Conservation (phyloP, 495 filamentous ascomycete genomes). For the Aspergillus leporis region DNA sequence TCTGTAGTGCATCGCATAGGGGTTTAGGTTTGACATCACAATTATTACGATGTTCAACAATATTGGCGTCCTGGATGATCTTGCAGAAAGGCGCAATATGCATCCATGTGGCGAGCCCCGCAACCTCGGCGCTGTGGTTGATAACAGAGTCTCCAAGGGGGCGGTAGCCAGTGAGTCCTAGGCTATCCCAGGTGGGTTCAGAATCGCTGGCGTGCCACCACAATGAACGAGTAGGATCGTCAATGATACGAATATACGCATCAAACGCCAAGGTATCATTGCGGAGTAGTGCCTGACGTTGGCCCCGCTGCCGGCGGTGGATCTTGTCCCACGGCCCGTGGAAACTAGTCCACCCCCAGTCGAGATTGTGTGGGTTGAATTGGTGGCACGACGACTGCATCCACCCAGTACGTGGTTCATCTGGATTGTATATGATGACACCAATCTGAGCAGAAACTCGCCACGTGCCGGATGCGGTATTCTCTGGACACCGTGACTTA, state of each 20-base stretch:
- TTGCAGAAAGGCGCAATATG: conserved; percentile 59
- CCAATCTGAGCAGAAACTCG: conserved; percentile 62
- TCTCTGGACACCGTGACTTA: conserved; percentile 25
- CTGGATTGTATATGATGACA: conserved; percentile 65
- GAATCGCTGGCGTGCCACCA: conserved; percentile 65
- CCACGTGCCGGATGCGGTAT: conserved; percentile 34
- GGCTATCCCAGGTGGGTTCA: conserved; percentile 72
- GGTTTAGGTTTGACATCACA: conserved; percentile 52
- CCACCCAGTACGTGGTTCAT: conserved; percentile 61
- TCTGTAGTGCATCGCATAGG: conserved; percentile 49
- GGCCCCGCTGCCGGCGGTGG: conserved; percentile 54
- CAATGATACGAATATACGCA: conserved; percentile 61
- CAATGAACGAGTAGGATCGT: conserved; percentile 62
- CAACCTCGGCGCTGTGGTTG: conserved; percentile 52
- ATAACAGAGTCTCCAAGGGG: conserved; percentile 49
- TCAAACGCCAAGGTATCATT: conserved; percentile 65
- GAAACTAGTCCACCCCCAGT: conserved; percentile 71
- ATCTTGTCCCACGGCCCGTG: conserved; percentile 62
- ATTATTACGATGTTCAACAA: conserved; percentile 51
- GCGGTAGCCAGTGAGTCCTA: conserved; percentile 61
- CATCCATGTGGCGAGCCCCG: conserved; percentile 57
- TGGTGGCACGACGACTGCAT: conserved; percentile 59
- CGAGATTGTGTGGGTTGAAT: conserved; percentile 57
- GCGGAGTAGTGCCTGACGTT: conserved; percentile 62
- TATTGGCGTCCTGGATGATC: conserved; percentile 51